Percentiles rank a stretch among this genome's conserved stretches.
Conservation (phyloP, 169 alveolate species). For the Plasmodium vinckei region DNA sequence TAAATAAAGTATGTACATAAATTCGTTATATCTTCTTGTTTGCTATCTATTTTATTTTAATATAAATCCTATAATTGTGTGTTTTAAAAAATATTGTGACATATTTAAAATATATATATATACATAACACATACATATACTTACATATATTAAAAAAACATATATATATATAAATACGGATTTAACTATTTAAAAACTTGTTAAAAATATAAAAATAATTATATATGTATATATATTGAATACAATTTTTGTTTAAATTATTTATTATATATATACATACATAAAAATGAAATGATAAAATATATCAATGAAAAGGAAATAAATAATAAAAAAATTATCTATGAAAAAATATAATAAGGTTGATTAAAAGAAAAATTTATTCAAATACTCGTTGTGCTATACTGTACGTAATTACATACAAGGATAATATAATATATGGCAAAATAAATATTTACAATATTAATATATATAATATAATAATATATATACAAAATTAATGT, state of each 20-base stretch:
- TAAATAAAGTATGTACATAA: neutral
- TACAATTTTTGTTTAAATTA: neutral
- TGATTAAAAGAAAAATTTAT: neutral
- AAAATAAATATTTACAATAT: neutral
- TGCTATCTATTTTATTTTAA: neutral
- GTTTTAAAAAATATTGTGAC: constrained; percentile 5
- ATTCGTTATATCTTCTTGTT: neutral
- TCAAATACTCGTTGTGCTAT: neutral
- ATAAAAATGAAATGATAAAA: neutral
- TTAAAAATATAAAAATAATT: constrained; percentile 1
- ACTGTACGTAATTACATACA: neutral
- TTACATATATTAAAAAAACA: neutral
- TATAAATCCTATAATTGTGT: constrained; percentile 1
- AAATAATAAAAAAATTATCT: neutral
- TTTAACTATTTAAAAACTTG: neutral
- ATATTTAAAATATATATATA: constrained; percentile 4
- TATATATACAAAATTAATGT: neutral
- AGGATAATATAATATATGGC: neutral
- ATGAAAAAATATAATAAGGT: neutral
- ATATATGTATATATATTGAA: neutral
- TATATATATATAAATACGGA: neutral
- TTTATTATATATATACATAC: constrained; percentile 6
- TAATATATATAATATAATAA: neutral
- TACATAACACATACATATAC: constrained; percentile 1
- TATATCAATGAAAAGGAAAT: neutral